These are phyloP conservation scores for Starmerella lactis-condensi DNA, from an alignment of 805 yeast species.

Conservation along the genomic window DNA sequence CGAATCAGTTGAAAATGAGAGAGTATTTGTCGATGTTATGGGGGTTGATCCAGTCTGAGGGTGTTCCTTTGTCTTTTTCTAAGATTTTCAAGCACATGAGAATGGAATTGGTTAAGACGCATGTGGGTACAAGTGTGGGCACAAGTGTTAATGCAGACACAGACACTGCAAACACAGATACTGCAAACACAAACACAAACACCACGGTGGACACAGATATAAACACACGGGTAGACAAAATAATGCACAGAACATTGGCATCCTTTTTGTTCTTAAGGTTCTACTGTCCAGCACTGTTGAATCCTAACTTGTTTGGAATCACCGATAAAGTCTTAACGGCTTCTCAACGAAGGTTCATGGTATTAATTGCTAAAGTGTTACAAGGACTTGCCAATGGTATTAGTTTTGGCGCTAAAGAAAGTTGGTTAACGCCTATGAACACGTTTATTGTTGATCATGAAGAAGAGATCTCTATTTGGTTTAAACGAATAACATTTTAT, in stretches of 20 bases:
- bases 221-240: too few species aligned
- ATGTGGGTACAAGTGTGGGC: too few species aligned
- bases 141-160: too few species aligned
- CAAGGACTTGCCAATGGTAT: constrained; percentile 65
- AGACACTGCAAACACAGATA: too few species aligned
- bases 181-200: too few species aligned
- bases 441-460: constrained; percentile 41
- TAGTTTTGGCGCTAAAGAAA: constrained; percentile 64
- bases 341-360: constrained; percentile 54
- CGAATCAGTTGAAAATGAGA: constrained; percentile 33
- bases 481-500: background rate
- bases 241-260: constrained; percentile 52
- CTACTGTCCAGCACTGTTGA: constrained; percentile 78
- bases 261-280: constrained; percentile 72
- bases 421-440: constrained; percentile 57
- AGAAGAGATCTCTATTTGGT: constrained; percentile 42
- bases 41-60: constrained; percentile 12
- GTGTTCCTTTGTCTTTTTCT: constrained; percentile 16
- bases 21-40: constrained; percentile 22
- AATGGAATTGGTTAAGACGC: constrained; percentile 5
- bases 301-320: constrained; percentile 69
- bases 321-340: constrained; percentile 55
- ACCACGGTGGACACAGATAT: constrained; percentile 2
- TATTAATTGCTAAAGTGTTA: constrained; percentile 55
- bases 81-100: constrained; percentile 12